Evolutionary conservation across 202 grass and related monocot genomes (phyloP).

Genomic region (Carex sylvatica): DNA sequence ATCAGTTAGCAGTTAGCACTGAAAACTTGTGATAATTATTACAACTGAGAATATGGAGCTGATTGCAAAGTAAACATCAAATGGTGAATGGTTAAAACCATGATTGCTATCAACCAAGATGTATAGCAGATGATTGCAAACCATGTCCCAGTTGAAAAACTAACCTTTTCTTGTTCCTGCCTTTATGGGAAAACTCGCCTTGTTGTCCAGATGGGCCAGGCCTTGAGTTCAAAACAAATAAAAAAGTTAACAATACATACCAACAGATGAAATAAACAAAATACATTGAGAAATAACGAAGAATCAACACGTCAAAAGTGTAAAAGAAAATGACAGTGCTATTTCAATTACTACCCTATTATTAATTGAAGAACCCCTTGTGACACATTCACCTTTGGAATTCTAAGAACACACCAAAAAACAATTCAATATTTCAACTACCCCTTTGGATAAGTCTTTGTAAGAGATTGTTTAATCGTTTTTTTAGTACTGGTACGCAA

Average conservation of each 20-base stretch:
- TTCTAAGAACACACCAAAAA: not conserved
- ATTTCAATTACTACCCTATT: not conserved
- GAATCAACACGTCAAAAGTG: not conserved
- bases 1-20: too few species aligned
- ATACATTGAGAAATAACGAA: not conserved
- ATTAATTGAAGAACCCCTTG: not conserved
- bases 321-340: not conserved
- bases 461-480: not conserved
- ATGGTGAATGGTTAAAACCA: too few species aligned
- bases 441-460: not conserved
- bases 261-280: not conserved
- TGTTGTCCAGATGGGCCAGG: not conserved
- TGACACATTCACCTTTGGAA: not conserved
- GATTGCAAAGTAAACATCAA: too few species aligned
- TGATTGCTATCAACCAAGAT: too few species aligned
- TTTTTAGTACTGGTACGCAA: not conserved
- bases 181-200: not conserved
- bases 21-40: too few species aligned
- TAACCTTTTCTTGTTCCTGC: slow-evolving; percentile 5
- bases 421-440: too few species aligned
- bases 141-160: not conserved
- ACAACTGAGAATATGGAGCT: too few species aligned
- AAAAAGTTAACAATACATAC: not conserved
- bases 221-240: not conserved
- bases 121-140: not conserved